Evolutionary conservation across 2,329 filamentous ascomycete genomes (phyloP), one percentile per base, ranked within the genome.

Genomic region (Cladosporium cucumerinum): DNA sequence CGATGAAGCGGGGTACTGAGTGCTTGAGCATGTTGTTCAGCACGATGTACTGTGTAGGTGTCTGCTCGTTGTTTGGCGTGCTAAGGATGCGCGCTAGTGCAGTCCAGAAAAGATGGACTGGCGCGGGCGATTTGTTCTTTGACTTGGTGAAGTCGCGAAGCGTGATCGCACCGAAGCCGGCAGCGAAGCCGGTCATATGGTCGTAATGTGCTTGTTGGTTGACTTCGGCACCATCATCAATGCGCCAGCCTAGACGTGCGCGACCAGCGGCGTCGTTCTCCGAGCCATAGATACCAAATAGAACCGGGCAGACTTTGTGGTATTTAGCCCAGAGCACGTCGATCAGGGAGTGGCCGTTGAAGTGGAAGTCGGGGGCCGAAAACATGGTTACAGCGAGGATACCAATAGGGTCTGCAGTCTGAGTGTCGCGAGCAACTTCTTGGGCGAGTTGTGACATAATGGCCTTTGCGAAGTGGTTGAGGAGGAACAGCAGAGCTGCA

Each of bases 241-340:
- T 84, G 69, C 82, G 86, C 92, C 92, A 96, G 0, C 92, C 92
- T 2, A 96, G 78, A n/a, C 85, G 83, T 21, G 78, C 70, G 14
- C 88, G 85, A 0, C 92, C 92, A 12, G 82, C 81, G 54, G 87
- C 84, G 0, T 88, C 96, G 67, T 84, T 87, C 75, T 96, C 92
- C 67, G 82, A 87, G 26, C 92, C 93, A 51, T 86, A 84, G 69
- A 93, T 86, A 21, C 94, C 94, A 75, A 96, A 98, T 0, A 99
- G 81, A 1, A 93, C 88, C 0, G 95, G 94, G 72, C 92, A 96
- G 3, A 86, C 83, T 18, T 90, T 82, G 66, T 93, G 87, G 72
- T 91, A 90, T 77, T 98, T 97, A 63, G 93, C 89, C 72, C 96
- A 89, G 32, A 98, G 82, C 66, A 98, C 91, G 74, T 96, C 91